These are phyloP conservation scores for Scedosporium aurantiacum DNA, from an alignment of 2,329 filamentous ascomycete species.

Conservation along the genomic window DNA sequence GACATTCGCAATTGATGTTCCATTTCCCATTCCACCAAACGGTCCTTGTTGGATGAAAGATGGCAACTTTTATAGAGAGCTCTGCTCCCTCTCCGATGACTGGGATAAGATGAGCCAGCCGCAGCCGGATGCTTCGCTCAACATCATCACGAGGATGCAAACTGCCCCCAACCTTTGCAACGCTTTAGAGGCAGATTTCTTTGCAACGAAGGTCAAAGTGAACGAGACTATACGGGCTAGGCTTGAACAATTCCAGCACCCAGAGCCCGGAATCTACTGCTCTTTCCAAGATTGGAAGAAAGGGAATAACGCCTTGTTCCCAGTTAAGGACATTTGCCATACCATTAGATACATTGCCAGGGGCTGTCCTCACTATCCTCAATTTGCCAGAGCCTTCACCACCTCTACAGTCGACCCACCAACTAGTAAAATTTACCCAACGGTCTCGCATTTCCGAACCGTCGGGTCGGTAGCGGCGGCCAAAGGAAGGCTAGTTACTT, in stretches of 20 bases:
- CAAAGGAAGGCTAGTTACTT: not conserved
- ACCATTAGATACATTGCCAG: not conserved
- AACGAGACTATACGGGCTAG: not conserved
- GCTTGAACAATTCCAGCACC: slow-evolving; percentile 1
- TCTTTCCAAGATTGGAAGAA: slow-evolving; percentile 6
- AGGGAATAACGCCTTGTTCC: not conserved
- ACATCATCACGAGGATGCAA: not conserved
- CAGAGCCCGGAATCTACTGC: slow-evolving; percentile 3
- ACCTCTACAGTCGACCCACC: not conserved
- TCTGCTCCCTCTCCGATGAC: not conserved
- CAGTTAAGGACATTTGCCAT: not conserved
- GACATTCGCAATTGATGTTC: not conserved
- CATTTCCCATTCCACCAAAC: not conserved
- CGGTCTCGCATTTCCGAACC: not conserved
- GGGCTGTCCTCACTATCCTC: too few species aligned
- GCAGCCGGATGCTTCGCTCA: not conserved
- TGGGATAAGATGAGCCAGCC: not conserved
- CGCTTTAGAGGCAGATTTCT: too few species aligned
- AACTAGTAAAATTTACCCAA: too few species aligned
- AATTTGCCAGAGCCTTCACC: too few species aligned
- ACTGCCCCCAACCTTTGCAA: not conserved
- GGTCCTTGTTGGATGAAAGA: not conserved
- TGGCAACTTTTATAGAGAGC: slow-evolving; percentile 4
- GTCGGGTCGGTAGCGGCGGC: not conserved
- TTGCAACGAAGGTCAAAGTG: not conserved